These are phyloP conservation scores for Tricholoma furcatifolium DNA, from an alignment of 768 basidiomycete species.

Conservation along the genomic window DNA sequence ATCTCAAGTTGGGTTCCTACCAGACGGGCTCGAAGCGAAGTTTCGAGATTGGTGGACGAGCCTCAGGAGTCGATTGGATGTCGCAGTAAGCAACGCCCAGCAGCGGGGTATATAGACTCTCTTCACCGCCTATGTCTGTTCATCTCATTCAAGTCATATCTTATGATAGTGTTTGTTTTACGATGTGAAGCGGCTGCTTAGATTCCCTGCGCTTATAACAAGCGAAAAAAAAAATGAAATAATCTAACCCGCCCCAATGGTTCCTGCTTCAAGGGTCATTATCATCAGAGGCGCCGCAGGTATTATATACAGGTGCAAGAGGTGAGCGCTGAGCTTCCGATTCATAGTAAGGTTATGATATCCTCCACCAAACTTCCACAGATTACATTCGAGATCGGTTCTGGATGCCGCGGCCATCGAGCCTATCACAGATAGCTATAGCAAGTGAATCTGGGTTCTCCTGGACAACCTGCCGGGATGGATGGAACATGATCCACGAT, in stretches of 20 bases:
- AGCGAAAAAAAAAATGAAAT: no score
- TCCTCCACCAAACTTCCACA: not conserved
- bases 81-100: slow-evolving; percentile 5
- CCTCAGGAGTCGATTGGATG: slow-evolving; percentile 3
- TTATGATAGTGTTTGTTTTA: no score
- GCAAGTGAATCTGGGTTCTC: slow-evolving; percentile 28
- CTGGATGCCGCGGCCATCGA: slow-evolving; percentile 9
- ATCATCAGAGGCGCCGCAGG: no score
- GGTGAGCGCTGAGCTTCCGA: no score
- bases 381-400: slow-evolving; percentile 14
- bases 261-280: no score
- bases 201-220: no score
- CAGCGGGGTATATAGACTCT: slow-evolving; percentile 6
- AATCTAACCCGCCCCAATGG: no score
- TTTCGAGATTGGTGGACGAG: slow-evolving; percentile 5
- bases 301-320: no score
- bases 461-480: slow-evolving; percentile 24
- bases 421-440: slow-evolving; percentile 20
- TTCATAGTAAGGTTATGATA: no score
- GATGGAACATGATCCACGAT: not conserved
- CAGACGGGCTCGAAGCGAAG: slow-evolving; percentile 5
- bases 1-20: slow-evolving; percentile 3
- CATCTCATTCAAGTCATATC: slow-evolving; percentile 11
- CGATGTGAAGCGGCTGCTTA: no score
- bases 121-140: not conserved